A percentile compares a stretch with the other conserved stretches of the same genome.
phyloP scores from a whole-genome alignment of 441 rosid species.

The Isatis lusitanica region DNA sequence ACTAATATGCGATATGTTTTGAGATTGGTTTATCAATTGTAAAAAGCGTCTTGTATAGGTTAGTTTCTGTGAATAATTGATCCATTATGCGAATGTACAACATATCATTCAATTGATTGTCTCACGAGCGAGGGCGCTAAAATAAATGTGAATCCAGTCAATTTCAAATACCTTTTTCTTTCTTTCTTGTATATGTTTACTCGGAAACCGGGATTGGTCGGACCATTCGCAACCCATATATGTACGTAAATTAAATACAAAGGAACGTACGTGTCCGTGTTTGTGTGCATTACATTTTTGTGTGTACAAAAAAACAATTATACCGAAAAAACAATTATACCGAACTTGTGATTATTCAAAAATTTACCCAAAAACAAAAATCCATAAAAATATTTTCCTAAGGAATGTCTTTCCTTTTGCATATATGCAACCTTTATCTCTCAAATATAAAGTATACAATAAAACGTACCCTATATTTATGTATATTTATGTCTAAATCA shows the following conservation, averaged over 20 bases:
- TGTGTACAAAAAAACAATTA: slow-evolving; percentile 28
- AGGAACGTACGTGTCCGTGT: slow-evolving; percentile 34
- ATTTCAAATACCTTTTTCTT: slow-evolving; percentile 4
- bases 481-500: slow-evolving; percentile 16
- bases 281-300: slow-evolving; percentile 25
- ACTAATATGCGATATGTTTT: neutral
- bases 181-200: neutral
- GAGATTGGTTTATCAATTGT: slow-evolving; percentile 8
- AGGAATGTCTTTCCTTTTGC: slow-evolving; percentile 26
- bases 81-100: slow-evolving; percentile 25
- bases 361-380: slow-evolving; percentile 5
- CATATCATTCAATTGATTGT: slow-evolving; percentile 33
- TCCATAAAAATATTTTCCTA: slow-evolving; percentile 16
- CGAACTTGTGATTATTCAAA: slow-evolving; percentile 25
- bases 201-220: slow-evolving; percentile 36
- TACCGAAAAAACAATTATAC: slow-evolving; percentile 31
- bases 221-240: slow-evolving; percentile 31
- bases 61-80: neutral
- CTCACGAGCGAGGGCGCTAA: slow-evolving; percentile 34
- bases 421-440: slow-evolving; percentile 26
- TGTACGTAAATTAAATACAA: slow-evolving; percentile 22
- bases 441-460: neutral
- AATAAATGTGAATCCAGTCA: slow-evolving; percentile 29
- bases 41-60: neutral
- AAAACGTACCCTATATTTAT: slow-evolving; percentile 16